Conservation (phyloP, 2,329 filamentous ascomycete species). For the Aspergillus sp. region DNA sequence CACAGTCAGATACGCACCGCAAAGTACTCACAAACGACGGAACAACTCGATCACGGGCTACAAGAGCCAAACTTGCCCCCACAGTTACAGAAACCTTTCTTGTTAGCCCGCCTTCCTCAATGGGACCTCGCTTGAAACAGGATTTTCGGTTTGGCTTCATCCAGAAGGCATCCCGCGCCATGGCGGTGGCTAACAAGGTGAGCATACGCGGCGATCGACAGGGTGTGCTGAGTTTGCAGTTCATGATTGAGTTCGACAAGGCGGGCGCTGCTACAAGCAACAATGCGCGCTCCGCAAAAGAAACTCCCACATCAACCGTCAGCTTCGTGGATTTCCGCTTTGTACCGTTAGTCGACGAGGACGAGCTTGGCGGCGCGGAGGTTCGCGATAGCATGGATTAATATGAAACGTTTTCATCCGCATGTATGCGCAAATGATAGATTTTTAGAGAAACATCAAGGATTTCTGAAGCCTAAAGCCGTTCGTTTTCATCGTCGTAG, state of each 20-base stretch:
- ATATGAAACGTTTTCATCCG: neutral
- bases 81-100: slow-evolving; percentile 52
- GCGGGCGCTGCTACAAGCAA: slow-evolving; percentile 35
- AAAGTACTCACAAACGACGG: slow-evolving; percentile 40
- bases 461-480: neutral
- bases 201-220: slow-evolving; percentile 84
- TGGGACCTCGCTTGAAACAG: slow-evolving; percentile 65
- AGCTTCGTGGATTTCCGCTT: slow-evolving; percentile 51
- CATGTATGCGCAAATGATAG: neutral
- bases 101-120: slow-evolving; percentile 58
- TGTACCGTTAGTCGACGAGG: slow-evolving; percentile 46
- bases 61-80: slow-evolving; percentile 39
- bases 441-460: neutral
- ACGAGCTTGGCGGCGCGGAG: slow-evolving; percentile 27
- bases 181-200: slow-evolving; percentile 89
- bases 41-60: slow-evolving; percentile 33
- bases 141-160: slow-evolving; percentile 85
- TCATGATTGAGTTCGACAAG: slow-evolving; percentile 86
- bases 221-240: slow-evolving; percentile 90
- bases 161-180: slow-evolving; percentile 83
- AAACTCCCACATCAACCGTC: slow-evolving; percentile 30
- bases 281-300: slow-evolving; percentile 20
- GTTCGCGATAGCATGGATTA: slow-evolving; percentile 5
- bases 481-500: neutral
- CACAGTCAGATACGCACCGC: slow-evolving; percentile 27